Conservation (phyloP, 176 grass and related monocot species). For the Paspalum notatum region DNA sequence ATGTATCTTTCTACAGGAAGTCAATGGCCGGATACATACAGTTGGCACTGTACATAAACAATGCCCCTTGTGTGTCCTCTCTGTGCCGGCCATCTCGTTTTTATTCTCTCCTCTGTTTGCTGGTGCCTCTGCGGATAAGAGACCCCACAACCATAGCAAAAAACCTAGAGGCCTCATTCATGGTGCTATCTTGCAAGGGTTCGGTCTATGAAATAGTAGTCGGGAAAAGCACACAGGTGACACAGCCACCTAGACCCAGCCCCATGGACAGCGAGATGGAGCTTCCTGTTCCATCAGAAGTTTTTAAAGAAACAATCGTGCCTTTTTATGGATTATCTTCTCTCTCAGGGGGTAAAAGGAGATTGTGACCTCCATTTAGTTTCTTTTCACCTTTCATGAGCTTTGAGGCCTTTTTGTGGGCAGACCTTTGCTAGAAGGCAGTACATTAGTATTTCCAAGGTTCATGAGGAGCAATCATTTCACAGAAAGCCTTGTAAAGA, state of each 20-base stretch:
- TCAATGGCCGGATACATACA: slow-evolving; percentile 74
- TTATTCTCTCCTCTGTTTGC: slow-evolving; percentile 59
- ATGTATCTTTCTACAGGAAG: slow-evolving; percentile 63
- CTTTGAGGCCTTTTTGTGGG: slow-evolving; percentile 30
- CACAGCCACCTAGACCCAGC: slow-evolving; percentile 41
- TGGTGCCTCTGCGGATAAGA: slow-evolving; percentile 50
- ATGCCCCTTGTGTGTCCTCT: slow-evolving; percentile 55
- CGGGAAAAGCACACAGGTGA: slow-evolving; percentile 59
- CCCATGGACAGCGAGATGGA: slow-evolving; percentile 37
- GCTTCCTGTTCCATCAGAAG: slow-evolving; percentile 35
- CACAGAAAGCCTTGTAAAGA: slow-evolving; percentile 27
- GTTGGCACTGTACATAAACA: slow-evolving; percentile 49
- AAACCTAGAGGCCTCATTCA: slow-evolving; percentile 47
- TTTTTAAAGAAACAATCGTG: slow-evolving; percentile 36
- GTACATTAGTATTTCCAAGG: slow-evolving; percentile 26
- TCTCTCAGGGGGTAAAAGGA: slow-evolving; percentile 30
- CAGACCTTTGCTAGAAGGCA: slow-evolving; percentile 11
- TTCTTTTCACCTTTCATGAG: slow-evolving; percentile 25
- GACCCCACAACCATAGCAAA: slow-evolving; percentile 50
- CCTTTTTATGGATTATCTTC: slow-evolving; percentile 46
- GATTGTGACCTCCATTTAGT: slow-evolving; percentile 44
- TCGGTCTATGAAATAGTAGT: slow-evolving; percentile 68
- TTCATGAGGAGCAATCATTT: slow-evolving; percentile 48
- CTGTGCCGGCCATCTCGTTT: slow-evolving; percentile 48
- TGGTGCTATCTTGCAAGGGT: slow-evolving; percentile 51